Conservation (phyloP, 176 grass and related monocot genomes). For the Rhynchospora breviuscula region DNA sequence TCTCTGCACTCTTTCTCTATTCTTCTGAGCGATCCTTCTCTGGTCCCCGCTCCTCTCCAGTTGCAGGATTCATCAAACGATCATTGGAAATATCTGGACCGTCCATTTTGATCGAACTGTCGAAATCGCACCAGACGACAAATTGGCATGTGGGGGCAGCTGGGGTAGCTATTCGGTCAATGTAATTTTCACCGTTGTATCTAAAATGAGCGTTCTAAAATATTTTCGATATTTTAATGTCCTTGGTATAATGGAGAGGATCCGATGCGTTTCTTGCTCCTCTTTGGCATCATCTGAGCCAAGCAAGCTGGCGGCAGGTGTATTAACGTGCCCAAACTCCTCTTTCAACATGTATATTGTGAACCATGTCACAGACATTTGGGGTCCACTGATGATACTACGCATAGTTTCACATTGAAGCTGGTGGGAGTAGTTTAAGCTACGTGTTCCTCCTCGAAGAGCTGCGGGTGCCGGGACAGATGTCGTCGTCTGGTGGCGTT, state of each 20-base stretch:
- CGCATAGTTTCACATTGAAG: neutral
- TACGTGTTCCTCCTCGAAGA: neutral
- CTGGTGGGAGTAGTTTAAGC: neutral
- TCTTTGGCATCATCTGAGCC: slow-evolving; percentile 3
- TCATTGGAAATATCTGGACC: neutral
- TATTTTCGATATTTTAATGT: neutral
- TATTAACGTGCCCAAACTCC: neutral
- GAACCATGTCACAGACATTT: neutral
- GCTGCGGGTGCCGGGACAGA: slow-evolving; percentile 15
- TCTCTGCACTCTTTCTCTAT: neutral
- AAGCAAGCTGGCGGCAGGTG: slow-evolving; percentile 25
- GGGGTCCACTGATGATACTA: neutral
- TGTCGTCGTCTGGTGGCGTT: slow-evolving; percentile 1
- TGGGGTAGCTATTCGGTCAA: neutral
- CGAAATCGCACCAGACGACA: neutral
- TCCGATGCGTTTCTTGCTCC: neutral
- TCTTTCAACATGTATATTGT: neutral
- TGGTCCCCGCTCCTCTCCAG: slow-evolving; percentile 8
- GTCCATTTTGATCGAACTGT: neutral
- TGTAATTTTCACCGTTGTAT: neutral
- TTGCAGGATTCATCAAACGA: neutral
- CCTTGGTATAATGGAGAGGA: neutral
- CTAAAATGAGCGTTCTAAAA: neutral
- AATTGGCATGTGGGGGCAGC: neutral
- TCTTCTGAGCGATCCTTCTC: slow-evolving; percentile 22